Base-by-base conservation (phyloP, 805 yeast genomes). In the Candida loeiensis region DNA sequence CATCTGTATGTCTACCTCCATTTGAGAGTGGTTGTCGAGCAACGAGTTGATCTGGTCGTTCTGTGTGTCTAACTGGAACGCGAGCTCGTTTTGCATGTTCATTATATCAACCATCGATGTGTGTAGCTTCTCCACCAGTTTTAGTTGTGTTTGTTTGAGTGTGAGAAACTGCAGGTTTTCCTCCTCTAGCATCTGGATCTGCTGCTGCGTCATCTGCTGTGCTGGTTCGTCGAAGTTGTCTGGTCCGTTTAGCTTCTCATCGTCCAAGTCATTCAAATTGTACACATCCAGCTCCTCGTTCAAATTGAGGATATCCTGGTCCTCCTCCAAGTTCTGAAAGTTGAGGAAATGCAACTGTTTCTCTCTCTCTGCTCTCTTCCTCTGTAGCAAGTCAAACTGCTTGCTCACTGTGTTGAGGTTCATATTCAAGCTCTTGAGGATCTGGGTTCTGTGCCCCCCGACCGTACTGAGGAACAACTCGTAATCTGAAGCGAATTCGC, bases 51-150 rank as follows among this genome's bases (percentile, higher is more conserved):
- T 83, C 55, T 77, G 80, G 39, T 82, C 83, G 4, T 83, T 78
- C 60, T 89, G 97, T 1, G 77, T 59, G 17, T 77, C 76, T 35
- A 89, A 66, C 55, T 90, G 95, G 40, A 80, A 68, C 9, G 86
- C 73, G 39, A 89, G 67, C 53, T 86, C 93, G 17, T 80, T 70
- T 53, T 89, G 91, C 45, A 90, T 59, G 40, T 80, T 76, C 1
- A 89, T 74, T 31, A 90, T 82, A 53, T 87, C 96, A 32, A 79
- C 56, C 59, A 83, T 79, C 1, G 86, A 75, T 19, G 65, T 65
- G 50, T 82, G 83, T 25, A 84, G 67, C 44, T 73, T 66, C 44
- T 76, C 78, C 6, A 81, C 83, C 45, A 80, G 78, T 29, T 74
- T 66, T 19, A 82, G 51, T 45, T 83, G 84, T 36, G 74, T 74